Base-by-base conservation (phyloP, 2,329 filamentous ascomycete genomes). In the Cytospora schulzeri region DNA sequence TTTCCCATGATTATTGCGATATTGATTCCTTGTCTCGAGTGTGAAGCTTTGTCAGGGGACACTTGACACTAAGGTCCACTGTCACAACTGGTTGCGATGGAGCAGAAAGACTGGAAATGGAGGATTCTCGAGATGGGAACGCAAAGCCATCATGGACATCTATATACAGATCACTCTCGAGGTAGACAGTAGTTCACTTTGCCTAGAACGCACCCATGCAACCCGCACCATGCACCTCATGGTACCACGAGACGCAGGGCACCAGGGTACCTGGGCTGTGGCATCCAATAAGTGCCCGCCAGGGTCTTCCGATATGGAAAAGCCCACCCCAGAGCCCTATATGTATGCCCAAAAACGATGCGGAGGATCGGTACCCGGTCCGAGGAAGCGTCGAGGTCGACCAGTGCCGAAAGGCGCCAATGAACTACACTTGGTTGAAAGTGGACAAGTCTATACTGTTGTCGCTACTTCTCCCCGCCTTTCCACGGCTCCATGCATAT, bases 1-100 rank as follows among this genome's bases (percentile, higher is more conserved):
- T 67, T 68, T 62, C 66, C 70, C 70, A 71, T 71, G 35, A 17
- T 58, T 54, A 17, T 58, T 54, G 48, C 38, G 12, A 6, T 24
- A 3, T n/a, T 12, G 8, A 24, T 14, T 31, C 33, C 15, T 14
- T 11, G 33, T 14, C 9, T 19, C 4, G 11, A n/a, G n/a, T 14
- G 28, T 56, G 29, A 11, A 19, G 26, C n/a, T 19, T 7, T 45
- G 19, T 26, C 31, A 35, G 24, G 31, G 17, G 26, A 17, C 7
- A 22, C 11, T 22, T n/a, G 11, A 26, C 3, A 38, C 19, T 4
- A 50, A 50, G 19, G 22, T 51, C 22, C 28, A 29, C 35, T 28
- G 26, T 41, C 15, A 15, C 24, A 4, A 7, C n/a, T 35, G 22
- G 28, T 19, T 33, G 12, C n/a, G 22, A 29, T 22, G 24, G 8